These are phyloP conservation scores for Termitomyces sp. DNA, from an alignment of 768 basidiomycete genomes.

Conservation along the genomic window DNA sequence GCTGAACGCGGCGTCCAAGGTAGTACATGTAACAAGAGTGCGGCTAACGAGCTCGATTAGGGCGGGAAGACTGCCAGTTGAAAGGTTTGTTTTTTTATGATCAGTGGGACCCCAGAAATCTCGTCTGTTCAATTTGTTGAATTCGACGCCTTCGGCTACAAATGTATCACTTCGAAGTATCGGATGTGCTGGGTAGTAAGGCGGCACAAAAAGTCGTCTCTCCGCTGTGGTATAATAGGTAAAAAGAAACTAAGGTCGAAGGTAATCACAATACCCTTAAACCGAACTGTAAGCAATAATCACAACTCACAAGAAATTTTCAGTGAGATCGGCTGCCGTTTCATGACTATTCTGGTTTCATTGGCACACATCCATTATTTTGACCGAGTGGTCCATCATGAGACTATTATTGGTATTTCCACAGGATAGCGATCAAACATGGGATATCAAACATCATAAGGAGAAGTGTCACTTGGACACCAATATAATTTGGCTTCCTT, in stretches of 20 bases:
- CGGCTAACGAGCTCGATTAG: no score
- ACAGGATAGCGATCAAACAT: neutral
- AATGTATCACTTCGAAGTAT: neutral
- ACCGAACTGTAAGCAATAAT: no score
- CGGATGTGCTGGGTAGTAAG: neutral
- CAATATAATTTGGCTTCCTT: neutral
- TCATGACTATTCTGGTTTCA: neutral
- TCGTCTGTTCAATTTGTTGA: neutral
- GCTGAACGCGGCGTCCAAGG: neutral
- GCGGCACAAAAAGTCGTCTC: no score
- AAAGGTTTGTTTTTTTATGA: neutral
- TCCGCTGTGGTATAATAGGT: no score
- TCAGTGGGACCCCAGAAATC: no score
- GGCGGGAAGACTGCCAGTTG: neutral
- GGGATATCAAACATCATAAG: neutral
- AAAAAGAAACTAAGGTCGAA: neutral
- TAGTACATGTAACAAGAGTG: neutral
- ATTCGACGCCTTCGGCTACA: neutral
- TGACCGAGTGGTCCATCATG: neutral
- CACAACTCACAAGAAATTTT: neutral
- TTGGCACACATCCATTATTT: neutral
- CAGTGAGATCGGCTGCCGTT: neutral
- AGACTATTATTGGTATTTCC: constrained; percentile 3
- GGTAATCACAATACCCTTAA: neutral
- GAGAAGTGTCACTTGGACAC: neutral